Evolutionary conservation across 306 rosid species (phyloP), one percentile per base, ranked within the genome.

Genomic region (Cercis canadensis): DNA sequence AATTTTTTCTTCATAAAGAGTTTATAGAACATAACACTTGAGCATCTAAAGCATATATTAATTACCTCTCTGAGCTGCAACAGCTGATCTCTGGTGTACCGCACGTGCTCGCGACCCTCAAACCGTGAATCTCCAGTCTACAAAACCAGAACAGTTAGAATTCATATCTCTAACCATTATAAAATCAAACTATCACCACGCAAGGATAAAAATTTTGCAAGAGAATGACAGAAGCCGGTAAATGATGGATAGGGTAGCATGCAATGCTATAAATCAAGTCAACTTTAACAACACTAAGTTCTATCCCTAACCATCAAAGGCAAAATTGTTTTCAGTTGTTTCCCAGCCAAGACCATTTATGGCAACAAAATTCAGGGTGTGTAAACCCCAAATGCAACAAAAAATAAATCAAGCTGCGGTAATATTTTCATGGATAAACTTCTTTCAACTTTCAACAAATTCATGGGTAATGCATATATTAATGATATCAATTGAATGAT

Each of bases 71-170:
- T 85, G 53, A 92, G 86, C 57, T 75, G 85, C 51, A 95, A 76
- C 55, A 95, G 87, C 85, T 89, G 90, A 61, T 92, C 97, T 54
- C 84, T 83, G 40, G 87, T 83, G 81, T 87, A 95, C 19, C 80
- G 82, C 74, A 92, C 93, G 5, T 80, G 86, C 68, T 95, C 97
- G 24, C 78, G 96, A 52, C 93, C 91, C 72, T 95, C 99, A 75
- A 91, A 91, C 69, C 96, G 82, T 5, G 90, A 62, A 67, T 95
- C 99, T 75, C 96, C 99, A 67, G 80, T 80, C 99, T 92, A 72
- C 60, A 75, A 70, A 74, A 54, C 12, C 33, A 80, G 47, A 54
- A 58, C n/a, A n/a, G 57, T 62, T 61, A 71, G 50, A 29, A 78
- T 46, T 37, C 50, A 66, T 63, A 65, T 57, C 11, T 6, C 43